A percentile compares a stretch with the other conserved stretches of the same genome.
phyloP scores from a whole-genome alignment of 1,284 basidiomycete species.

The Tetrapyrgos nigripes region DNA sequence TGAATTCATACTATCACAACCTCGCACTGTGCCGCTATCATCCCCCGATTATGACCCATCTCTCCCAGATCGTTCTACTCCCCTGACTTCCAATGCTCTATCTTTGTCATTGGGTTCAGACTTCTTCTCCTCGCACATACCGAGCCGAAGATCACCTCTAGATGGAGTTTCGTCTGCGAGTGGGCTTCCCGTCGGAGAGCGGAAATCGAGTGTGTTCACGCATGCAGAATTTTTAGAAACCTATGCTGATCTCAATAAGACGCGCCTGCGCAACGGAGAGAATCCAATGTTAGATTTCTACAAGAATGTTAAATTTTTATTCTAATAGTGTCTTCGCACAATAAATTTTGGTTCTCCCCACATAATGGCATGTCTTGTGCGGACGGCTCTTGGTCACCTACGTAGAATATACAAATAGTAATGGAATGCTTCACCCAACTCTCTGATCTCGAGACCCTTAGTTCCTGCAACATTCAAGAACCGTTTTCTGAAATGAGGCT shows the following conservation, averaged over 20 bases:
- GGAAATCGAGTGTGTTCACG: slow-evolving; percentile 81
- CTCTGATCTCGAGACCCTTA: slow-evolving; percentile 62
- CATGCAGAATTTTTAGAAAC: slow-evolving; percentile 87
- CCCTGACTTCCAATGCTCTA: slow-evolving; percentile 55
- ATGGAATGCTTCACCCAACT: slow-evolving; percentile 82
- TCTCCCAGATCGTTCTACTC: slow-evolving; percentile 49
- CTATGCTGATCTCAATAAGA: slow-evolving; percentile 77
- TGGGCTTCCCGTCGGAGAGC: slow-evolving; percentile 81
- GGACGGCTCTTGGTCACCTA: slow-evolving; percentile 20
- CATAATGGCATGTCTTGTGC: too few relatives aligned
- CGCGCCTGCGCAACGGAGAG: slow-evolving; percentile 76
- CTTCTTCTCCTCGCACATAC: slow-evolving; percentile 74
- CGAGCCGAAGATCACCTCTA: slow-evolving; percentile 63
- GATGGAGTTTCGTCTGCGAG: slow-evolving; percentile 76
- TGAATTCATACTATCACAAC: slow-evolving; percentile 77
- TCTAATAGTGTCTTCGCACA: slow-evolving; percentile 45
- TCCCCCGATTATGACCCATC: slow-evolving; percentile 28
- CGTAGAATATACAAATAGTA: slow-evolving; percentile 80
- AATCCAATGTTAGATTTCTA: slow-evolving; percentile 91
- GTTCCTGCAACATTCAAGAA: slow-evolving; percentile 64
- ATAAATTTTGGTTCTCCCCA: too few relatives aligned
- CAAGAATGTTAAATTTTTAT: slow-evolving; percentile 88
- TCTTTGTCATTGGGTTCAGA: slow-evolving; percentile 60
- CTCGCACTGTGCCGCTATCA: slow-evolving; percentile 49
- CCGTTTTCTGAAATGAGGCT: slow-evolving; percentile 87